Evolutionary conservation across 2,329 filamentous ascomycete genomes (phyloP).

Genomic region (Colletotrichum tropicicola): DNA sequence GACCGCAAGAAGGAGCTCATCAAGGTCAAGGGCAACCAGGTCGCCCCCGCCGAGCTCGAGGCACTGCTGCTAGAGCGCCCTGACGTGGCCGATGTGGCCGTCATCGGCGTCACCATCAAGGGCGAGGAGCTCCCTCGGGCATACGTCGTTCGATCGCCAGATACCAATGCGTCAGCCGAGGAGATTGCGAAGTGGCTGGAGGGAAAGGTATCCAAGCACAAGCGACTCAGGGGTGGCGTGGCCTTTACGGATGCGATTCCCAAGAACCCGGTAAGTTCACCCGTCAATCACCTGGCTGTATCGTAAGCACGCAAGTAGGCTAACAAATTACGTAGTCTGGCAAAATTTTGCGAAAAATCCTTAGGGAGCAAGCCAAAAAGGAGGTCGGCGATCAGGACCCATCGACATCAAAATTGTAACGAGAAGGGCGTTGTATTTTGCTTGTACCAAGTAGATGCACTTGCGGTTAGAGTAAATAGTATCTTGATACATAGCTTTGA

Average conservation of each 20-base stretch:
- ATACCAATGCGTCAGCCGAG: conserved; percentile 54
- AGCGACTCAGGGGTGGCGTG: conserved; percentile 75
- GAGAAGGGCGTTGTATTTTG: too few species aligned
- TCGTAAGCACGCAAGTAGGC: too few species aligned
- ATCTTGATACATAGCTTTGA: too few species aligned
- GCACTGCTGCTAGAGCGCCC: conserved; percentile 46
- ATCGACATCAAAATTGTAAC: too few species aligned
- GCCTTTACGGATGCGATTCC: conserved; percentile 74
- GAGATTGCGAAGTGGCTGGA: conserved; percentile 73
- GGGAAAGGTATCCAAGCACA: conserved; percentile 69
- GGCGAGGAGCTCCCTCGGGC: conserved; percentile 70
- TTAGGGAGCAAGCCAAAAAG: conserved; percentile 68
- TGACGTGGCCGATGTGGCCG: conserved; percentile 68
- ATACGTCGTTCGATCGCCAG: conserved; percentile 63
- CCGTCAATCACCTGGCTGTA: not conserved
- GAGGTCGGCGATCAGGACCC: too few species aligned
- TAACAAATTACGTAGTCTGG: conserved; percentile 57
- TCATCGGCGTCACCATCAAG: conserved; percentile 66
- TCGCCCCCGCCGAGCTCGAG: conserved; percentile 63
- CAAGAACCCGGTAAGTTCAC: conserved; percentile 57
- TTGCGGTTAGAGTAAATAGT: too few species aligned
- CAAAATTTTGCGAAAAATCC: conserved; percentile 70
- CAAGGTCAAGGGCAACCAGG: conserved; percentile 68
- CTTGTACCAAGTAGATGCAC: too few species aligned
- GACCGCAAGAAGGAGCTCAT: conserved; percentile 76